These are phyloP conservation scores for Ballota nigra DNA, from an alignment of 257 asterid genomes.

Conservation along the genomic window DNA sequence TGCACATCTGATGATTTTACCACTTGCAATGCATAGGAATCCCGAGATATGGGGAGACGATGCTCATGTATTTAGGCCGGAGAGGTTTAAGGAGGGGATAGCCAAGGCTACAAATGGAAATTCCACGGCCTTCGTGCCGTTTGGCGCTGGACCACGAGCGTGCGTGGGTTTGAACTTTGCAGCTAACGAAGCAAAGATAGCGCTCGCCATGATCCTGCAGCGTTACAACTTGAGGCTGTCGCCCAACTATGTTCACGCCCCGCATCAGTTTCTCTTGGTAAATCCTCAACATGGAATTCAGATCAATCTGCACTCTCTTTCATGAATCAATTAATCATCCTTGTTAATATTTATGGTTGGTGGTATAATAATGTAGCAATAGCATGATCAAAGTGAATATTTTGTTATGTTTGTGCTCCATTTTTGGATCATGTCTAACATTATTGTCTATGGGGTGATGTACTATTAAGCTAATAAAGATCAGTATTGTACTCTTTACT, in stretches of 20 bases:
- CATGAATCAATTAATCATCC: neutral
- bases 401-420: too few species aligned
- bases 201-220: slow-evolving; percentile 19
- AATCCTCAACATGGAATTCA: slow-evolving; percentile 39
- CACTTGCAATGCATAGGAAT: slow-evolving; percentile 17
- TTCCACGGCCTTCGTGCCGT: slow-evolving; percentile 19
- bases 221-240: slow-evolving; percentile 10
- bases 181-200: slow-evolving; percentile 7
- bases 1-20: slow-evolving; percentile 6
- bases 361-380: too few species aligned
- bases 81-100: slow-evolving; percentile 28
- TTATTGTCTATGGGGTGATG: too few species aligned
- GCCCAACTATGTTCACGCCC: slow-evolving; percentile 44
- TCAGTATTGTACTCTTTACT: too few species aligned
- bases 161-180: too few species aligned
- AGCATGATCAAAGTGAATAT: too few species aligned
- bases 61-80: slow-evolving; percentile 17
- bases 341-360: too few species aligned
- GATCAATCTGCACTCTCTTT: slow-evolving; percentile 29
- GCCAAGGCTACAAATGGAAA: slow-evolving; percentile 25
- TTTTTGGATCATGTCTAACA: too few species aligned
- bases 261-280: slow-evolving; percentile 30
- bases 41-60: slow-evolving; percentile 34
- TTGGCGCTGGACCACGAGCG: slow-evolving; percentile 21
- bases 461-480: too few species aligned